Conservation (phyloP, 2,329 filamentous ascomycete genomes). For the Diaporthe vexans region DNA sequence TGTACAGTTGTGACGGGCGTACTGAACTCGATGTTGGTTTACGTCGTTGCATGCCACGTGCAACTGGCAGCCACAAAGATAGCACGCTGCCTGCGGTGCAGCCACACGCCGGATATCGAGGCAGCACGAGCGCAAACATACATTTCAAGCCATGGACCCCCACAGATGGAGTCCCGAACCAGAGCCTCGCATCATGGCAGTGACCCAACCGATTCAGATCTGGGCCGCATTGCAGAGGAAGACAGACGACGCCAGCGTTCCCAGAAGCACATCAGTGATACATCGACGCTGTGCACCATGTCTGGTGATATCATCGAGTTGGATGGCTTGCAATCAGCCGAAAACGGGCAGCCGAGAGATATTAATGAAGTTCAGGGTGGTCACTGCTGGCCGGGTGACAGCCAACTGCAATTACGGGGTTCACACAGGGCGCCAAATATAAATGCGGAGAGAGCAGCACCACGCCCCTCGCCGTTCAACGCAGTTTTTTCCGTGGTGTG, state of each 20-base stretch:
- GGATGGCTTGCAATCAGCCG: neutral
- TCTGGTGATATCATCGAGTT: constrained; percentile 32
- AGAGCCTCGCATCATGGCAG: neutral
- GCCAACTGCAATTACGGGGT: neutral
- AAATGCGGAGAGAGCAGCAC: neutral
- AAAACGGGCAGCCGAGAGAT: neutral
- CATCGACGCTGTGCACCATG: constrained; percentile 43
- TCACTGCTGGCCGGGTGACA: neutral
- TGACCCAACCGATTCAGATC: neutral
- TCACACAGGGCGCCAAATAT: neutral
- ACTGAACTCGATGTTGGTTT: constrained; percentile 49
- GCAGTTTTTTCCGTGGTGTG: neutral
- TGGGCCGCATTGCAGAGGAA: neutral
- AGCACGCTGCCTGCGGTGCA: constrained; percentile 10
- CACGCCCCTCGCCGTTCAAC: neutral
- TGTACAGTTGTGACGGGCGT: constrained; percentile 50
- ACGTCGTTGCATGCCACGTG: constrained; percentile 46
- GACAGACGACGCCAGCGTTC: constrained; percentile 25
- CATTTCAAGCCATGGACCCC: too few species aligned
- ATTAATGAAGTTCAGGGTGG: neutral
- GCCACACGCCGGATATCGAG: constrained; percentile 36
- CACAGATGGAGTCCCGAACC: neutral
- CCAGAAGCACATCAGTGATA: constrained; percentile 43
- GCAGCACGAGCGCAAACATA: neutral
- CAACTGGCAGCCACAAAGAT: constrained; percentile 44